These are phyloP conservation scores for Tritrichomonas musculus DNA, from an alignment of 208 protist genomes.

Conservation along the genomic window DNA sequence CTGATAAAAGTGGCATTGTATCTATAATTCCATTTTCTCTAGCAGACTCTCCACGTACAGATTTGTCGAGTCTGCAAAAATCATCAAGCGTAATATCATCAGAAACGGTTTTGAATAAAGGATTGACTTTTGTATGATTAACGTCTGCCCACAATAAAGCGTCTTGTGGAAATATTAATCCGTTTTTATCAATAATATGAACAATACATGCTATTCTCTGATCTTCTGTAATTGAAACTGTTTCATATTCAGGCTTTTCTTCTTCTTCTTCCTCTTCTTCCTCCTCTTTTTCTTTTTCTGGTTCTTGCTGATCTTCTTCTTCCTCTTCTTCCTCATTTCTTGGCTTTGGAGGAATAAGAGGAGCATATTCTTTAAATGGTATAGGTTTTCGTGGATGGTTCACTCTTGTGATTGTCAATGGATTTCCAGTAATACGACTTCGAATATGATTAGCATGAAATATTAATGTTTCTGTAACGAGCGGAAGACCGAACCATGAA, in stretches of 20 bases:
- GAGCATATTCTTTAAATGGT: not conserved
- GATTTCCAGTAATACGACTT: not conserved
- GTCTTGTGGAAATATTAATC: constrained; percentile 15
- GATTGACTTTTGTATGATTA: not conserved
- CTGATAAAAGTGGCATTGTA: constrained; percentile 29
- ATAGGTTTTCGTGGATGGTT: not conserved
- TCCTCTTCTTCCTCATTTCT: constrained; percentile 21
- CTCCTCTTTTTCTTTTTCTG: not conserved
- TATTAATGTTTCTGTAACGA: not conserved
- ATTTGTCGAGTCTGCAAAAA: not conserved
- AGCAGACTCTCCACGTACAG: not conserved
- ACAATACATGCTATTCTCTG: not conserved
- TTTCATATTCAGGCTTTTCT: not conserved
- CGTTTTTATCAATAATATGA: not conserved
- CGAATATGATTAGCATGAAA: not conserved
- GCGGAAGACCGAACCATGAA: constrained; percentile 32
- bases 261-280: constrained; percentile 27
- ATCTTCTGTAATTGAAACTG: not conserved
- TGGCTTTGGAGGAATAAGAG: constrained; percentile 19
- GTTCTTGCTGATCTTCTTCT: not conserved
- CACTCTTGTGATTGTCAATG: not conserved
- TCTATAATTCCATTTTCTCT: not conserved
- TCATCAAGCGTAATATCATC: not conserved
- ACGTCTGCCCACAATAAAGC: not conserved
- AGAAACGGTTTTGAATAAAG: not conserved